Base-by-base conservation (phyloP, 2,329 filamentous ascomycete species). In the Clarireedia hainanense region DNA sequence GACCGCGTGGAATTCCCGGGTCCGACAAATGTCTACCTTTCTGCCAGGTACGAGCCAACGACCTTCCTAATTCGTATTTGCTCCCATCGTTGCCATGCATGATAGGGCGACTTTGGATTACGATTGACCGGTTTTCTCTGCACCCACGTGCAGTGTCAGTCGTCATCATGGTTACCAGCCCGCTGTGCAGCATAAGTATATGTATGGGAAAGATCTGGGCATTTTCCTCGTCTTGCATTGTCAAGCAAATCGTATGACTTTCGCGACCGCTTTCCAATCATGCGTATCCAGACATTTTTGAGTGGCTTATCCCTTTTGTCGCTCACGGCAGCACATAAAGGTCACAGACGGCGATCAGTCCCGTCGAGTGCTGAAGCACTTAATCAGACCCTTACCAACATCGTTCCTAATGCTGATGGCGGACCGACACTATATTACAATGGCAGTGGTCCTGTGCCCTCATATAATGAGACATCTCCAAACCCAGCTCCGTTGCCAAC, bases 321-420 rank as follows among this genome's bases (percentile, higher is more conserved):
- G 20, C 40, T 57, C 34, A 39, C 55, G 20, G 12, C 43, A 37
- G 55, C 49, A 36, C 55, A 57, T 12, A 48, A 51, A 30, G 34
- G 55, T 15, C 55, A 57, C 12, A 53, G 27, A 10, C 23, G 45
- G n/a, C 50, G 49, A 34, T 57, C 55, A 12, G 12, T 57, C 9
- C 50, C 43, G 12, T 57, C 49, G 20, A 48, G 42, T 20, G 23
- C 50, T 53, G 20, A 57, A 53, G 50, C 55, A 26, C 52, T 57
- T 14, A 53, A 57, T 20, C 34, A 36, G 40, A 53, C 50, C 6
- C 17, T 48, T 17, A 57, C 55, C 17, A 57, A 57, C 34, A 48
- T 43, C 12, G 42, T 57, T 23, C 34, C 50, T 2, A 57, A 57
- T 36, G 55, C 49, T 52, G n/a, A 27, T 36, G 55, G 55, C 26